Base-by-base conservation (phyloP, 2,329 filamentous ascomycete species). In the Alternaria brassicae region DNA sequence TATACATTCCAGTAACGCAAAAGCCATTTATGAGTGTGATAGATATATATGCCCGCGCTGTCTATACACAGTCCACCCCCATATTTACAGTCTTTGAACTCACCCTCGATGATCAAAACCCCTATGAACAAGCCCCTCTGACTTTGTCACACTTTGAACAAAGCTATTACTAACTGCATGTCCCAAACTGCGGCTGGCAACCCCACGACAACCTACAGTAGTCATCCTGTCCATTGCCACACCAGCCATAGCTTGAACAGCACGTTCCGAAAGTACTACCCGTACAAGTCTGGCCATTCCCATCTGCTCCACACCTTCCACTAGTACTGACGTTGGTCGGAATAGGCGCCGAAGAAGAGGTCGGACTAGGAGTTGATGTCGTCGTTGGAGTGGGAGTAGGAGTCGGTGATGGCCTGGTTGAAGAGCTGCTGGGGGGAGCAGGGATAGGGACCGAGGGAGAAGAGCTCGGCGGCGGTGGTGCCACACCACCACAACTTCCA, bases 221-320 rank as follows among this genome's bases (percentile, higher is more conserved):
- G 36, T 72, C 66, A 23, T 64, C 55, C 19, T 59, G 23, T 19
- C 32, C 62, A 34, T 49, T 60, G 0, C 71, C 71, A 57, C 70
- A 73, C 63, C 65, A 72, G 2, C 67, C 67, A 53, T 74, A 75
- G 23, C 63, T 62, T 7, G 63, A 68, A 42, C 72, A 75, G 49
- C 72, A 73, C 27, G 60, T 49, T 10, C 72, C 72, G 50, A 62
- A 72, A 7, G 62, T 68, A 4, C 64, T 69, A 0, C 70, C 69
- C 9, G 49, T 53, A 57, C 71, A 75, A 2, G 65, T 63, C 21
- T 58, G 60, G 0, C 69, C 70, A 42, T 67, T 67, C 6, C 61
- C 61, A 36, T 66, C 63, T 17, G 62, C 47, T n/a, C 71, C 72
- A 48, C 72, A 75, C n/a, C 56, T 49, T 6, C 71, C 72, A 45